Percentiles rank a stretch among this genome's conserved stretches.
phyloP scores from a whole-genome alignment of 176 grass and related monocot species.

The Lolium perenne region DNA sequence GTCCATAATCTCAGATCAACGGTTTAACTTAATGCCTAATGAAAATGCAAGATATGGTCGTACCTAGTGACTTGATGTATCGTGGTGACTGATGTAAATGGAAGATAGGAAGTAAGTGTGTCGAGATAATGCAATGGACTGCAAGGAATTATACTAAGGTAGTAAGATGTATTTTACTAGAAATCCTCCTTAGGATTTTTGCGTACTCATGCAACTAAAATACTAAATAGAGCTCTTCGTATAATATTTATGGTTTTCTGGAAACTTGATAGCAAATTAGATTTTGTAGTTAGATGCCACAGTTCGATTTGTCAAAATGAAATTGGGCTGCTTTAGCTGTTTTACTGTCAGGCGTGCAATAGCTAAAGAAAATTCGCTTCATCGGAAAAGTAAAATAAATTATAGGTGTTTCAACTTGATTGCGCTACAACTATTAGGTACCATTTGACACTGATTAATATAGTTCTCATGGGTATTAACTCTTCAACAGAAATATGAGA shows the following conservation, averaged over 20 bases:
- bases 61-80: neutral
- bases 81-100: neutral
- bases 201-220: neutral
- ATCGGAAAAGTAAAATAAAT: neutral
- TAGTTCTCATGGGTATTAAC: too few species aligned
- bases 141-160: neutral
- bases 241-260: neutral
- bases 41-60: too few species aligned
- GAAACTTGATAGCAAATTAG: conserved; percentile 17
- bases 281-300: neutral
- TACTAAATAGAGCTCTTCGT: neutral
- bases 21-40: too few species aligned
- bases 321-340: neutral
- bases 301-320: neutral
- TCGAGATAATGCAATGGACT: neutral
- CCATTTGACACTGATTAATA: too few species aligned
- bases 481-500: too few species aligned
- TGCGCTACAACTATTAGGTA: neutral
- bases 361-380: neutral
- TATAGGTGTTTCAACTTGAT: neutral
- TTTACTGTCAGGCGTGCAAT: neutral
- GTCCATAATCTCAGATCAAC: too few species aligned
- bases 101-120: neutral
- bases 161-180: neutral
- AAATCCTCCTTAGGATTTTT: neutral